phyloP scores from a whole-genome alignment of 148 eudicot genomes.

The Oxyria digyna region DNA sequence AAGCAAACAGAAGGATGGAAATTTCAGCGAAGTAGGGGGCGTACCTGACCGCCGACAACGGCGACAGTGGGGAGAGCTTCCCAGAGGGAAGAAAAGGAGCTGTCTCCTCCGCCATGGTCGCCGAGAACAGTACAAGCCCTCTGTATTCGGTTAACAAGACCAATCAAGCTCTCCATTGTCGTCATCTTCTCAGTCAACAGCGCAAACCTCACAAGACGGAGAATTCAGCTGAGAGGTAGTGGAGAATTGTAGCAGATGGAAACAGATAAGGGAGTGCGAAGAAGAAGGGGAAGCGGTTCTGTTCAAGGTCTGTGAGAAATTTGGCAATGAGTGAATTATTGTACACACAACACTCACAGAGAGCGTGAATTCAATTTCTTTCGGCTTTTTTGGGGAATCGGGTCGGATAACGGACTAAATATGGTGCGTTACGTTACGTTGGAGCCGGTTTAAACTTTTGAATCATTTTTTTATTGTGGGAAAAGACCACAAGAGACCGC shows the following conservation, averaged over 20 bases:
- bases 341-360: background rate
- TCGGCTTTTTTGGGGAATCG: background rate
- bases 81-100: conserved; percentile 10
- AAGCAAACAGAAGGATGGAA: background rate
- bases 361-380: background rate
- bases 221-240: background rate
- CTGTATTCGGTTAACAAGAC: conserved; percentile 10
- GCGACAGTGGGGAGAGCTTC: conserved; percentile 12
- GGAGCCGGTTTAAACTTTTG: background rate
- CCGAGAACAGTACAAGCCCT: conserved; percentile 9
- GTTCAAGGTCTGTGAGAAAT: background rate
- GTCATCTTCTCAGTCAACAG: background rate
- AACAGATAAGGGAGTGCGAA: background rate
- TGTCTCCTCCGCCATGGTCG: background rate
- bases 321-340: background rate
- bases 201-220: background rate
- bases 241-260: background rate
- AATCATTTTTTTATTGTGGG: background rate
- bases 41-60: conserved; percentile 13
- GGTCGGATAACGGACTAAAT: background rate
- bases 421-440: background rate
- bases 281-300: background rate
- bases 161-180: conserved; percentile 13
- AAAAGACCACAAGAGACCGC: background rate
- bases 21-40: background rate